phyloP scores from a whole-genome alignment of 2,329 filamentous ascomycete species.

The Neospermospora avenae region DNA sequence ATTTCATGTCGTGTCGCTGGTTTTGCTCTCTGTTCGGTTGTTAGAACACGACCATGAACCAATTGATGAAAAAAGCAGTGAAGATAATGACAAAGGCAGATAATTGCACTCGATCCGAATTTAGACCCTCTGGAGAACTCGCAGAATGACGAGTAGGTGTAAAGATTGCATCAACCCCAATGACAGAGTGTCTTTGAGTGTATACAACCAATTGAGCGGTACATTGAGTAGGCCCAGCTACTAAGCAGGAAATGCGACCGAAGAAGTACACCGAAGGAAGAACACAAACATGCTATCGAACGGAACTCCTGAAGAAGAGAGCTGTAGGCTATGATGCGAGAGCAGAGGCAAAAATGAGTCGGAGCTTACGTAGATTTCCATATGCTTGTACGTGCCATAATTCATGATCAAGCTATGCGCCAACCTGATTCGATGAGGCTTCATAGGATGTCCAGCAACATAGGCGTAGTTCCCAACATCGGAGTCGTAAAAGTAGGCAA shows the following conservation, averaged over 20 bases:
- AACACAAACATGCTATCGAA: background rate
- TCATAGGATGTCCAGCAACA: conserved; percentile 96
- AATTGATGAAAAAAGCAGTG: background rate
- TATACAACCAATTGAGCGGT: background rate
- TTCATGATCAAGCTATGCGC: conserved; percentile 96
- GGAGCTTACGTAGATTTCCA: conserved; percentile 83
- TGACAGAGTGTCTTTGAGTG: background rate
- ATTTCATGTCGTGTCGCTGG: conserved; percentile 87
- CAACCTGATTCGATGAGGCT: conserved; percentile 90
- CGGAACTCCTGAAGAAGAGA: background rate
- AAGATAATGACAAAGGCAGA: background rate
- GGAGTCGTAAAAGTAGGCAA: conserved; percentile 97
- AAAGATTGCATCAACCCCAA: background rate
- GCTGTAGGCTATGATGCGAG: background rate
- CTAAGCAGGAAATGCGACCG: background rate
- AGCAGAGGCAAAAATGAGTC: background rate
- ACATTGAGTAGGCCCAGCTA: background rate
- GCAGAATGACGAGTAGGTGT: background rate
- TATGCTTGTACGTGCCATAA: conserved; percentile 67
- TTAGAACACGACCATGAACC: background rate
- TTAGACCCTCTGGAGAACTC: too few relatives aligned
- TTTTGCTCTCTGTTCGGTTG: conserved; percentile 63
- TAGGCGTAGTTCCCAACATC: conserved; percentile 99
- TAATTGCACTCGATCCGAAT: too few relatives aligned
- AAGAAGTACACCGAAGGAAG: too few relatives aligned